Base-by-base conservation (phyloP, 768 basidiomycete genomes). In the Rhizopogon vinicolor region DNA sequence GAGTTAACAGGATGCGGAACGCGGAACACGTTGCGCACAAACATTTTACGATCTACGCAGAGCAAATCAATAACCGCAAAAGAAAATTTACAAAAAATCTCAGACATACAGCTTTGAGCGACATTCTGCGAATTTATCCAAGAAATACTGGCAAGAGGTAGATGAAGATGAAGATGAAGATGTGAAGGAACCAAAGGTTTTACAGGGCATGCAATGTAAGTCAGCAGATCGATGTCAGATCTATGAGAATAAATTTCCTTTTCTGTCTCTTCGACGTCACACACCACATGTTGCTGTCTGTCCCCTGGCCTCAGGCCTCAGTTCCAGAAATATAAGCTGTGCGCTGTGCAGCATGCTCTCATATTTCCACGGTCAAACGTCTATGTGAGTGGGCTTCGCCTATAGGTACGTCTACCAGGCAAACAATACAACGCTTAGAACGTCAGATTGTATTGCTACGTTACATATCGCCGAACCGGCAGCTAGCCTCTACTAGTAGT, bases 91-190 rank as follows among this genome's bases (percentile, higher is more conserved):
- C 31, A 3, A 22, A 0, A 50, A 33, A 3, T 33, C 22, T 22
- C 5, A n/a, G 44, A 73, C 86, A 61, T 63, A 90, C 89, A 64
- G 87, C 88, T 79, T 88, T 90, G 71, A 88, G 70, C 52, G 88
- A 81, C 88, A 90, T 89, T 65, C 54, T 58, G 33, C n/a, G 29
- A 39, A 33, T 35, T 54, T 37, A 22, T 50, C 18, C 52, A 48
- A 53, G 40, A 48, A 50, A 52, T 35, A 48, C 16, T 22, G 45
- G 10, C 37, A 49, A 59, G 51, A 55, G 41, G 22, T 53, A 52
- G 25, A 53, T 42, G 52, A 9, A 28, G 46, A 55, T 42, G 52
- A 9, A 28, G 46, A 55, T 19, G 2, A 54, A 25, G 28, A 37
- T 52, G 46, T 43, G 29, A 18, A 45, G 22, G 22, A 10, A 43